Conservation (phyloP, 2,329 filamentous ascomycete genomes). For the Penicillium sp. region DNA sequence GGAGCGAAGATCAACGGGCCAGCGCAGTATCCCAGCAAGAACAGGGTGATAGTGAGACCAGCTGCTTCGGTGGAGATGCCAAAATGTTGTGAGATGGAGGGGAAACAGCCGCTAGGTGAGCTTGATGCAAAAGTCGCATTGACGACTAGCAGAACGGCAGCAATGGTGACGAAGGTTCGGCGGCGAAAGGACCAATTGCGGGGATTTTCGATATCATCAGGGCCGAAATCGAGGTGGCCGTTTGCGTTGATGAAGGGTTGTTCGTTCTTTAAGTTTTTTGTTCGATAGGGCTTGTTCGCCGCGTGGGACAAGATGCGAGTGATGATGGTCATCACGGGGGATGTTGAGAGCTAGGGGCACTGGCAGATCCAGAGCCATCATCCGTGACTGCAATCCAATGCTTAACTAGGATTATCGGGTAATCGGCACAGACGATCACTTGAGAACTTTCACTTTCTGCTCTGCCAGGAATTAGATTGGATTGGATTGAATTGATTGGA, state of each 20-base stretch:
- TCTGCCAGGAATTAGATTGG: no score
- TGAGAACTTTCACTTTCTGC: no score
- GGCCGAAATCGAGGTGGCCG: constrained; percentile 57
- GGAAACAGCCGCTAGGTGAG: constrained; percentile 42
- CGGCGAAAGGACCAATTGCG: constrained; percentile 62
- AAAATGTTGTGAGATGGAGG: constrained; percentile 52
- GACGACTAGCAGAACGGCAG: constrained; percentile 44
- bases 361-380: no score
- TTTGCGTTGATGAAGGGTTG: constrained; percentile 52
- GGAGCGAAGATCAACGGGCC: constrained; percentile 68
- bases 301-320: constrained; percentile 55
- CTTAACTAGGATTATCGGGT: not conserved
- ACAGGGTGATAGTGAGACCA: constrained; percentile 65
- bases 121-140: constrained; percentile 61
- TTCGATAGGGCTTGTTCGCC: constrained; percentile 58
- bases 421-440: not conserved
- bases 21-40: constrained; percentile 66
- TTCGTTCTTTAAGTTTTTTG: constrained; percentile 41
- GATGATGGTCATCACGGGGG: constrained; percentile 42
- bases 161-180: constrained; percentile 21
- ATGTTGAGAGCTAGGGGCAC: no score
- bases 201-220: constrained; percentile 60
- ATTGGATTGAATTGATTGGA: no score
- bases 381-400: no score
- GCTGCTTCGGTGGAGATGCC: constrained; percentile 53